Percentiles rank a stretch among this genome's conserved stretches.
phyloP scores from a whole-genome alignment of 2,329 filamentous ascomycete species.

The Byssothecium circinans region DNA sequence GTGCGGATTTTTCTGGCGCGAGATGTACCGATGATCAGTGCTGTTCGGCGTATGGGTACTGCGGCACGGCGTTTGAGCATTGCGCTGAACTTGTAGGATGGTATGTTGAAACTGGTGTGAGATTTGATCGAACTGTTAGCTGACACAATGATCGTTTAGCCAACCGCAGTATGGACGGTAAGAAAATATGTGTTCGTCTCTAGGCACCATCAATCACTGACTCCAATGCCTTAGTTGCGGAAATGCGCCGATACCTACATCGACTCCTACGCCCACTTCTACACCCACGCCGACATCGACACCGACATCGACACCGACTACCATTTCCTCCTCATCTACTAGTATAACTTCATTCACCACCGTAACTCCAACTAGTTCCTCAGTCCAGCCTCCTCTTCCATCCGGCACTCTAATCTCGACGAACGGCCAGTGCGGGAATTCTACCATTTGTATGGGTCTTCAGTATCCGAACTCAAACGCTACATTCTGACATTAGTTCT shows the following conservation, averaged over 20 bases:
- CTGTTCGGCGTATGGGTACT: constrained; percentile 31
- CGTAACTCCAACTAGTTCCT: constrained; percentile 16
- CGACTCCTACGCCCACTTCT: constrained; percentile 7
- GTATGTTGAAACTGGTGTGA: constrained; percentile 5
- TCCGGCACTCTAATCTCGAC: constrained; percentile 25
- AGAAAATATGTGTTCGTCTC: neutral
- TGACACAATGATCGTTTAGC: constrained; percentile 18
- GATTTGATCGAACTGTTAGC: constrained; percentile 9
- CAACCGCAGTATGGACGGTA: constrained; percentile 27
- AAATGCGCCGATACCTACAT: constrained; percentile 16
- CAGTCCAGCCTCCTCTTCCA: constrained; percentile 22
- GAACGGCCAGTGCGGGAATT: constrained; percentile 33
- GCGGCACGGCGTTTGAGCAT: constrained; percentile 27
- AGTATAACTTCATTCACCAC: constrained; percentile 5
- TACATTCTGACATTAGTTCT: neutral
- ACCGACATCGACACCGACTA: constrained; percentile 8
- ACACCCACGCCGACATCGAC: no score
- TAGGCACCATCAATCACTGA: neutral
- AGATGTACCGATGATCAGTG: constrained; percentile 26
- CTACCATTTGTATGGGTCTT: constrained; percentile 20
- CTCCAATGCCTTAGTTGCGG: constrained; percentile 19
- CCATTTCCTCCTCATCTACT: constrained; percentile 1
- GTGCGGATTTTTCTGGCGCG: constrained; percentile 18
- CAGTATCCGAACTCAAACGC: neutral
- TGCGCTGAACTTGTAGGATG: constrained; percentile 26